Conservation (phyloP, 371 early-diverging fungal genomes). For the Mortierella sp. region DNA sequence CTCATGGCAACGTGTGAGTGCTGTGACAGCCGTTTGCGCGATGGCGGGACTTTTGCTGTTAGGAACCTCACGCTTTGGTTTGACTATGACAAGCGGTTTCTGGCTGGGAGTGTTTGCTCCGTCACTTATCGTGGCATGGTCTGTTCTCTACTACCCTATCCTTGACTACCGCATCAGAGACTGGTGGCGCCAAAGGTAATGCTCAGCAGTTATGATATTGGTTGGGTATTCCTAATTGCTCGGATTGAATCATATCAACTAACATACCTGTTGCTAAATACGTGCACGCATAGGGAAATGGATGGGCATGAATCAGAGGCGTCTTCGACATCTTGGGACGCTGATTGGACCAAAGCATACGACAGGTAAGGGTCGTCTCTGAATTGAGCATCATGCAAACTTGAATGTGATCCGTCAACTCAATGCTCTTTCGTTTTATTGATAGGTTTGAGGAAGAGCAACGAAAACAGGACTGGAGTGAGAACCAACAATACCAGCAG, state of each 20-base stretch:
- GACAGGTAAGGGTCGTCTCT: slow-evolving; percentile 43
- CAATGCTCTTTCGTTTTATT: not conserved
- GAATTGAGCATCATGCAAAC: no score
- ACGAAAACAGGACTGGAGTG: slow-evolving; percentile 66
- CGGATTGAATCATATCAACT: not conserved
- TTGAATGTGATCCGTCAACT: not conserved
- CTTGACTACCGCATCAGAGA: slow-evolving; percentile 65
- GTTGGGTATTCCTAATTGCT: no score
- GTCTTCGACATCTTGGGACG: slow-evolving; percentile 63
- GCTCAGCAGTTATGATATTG: not conserved
- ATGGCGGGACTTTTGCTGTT: slow-evolving; percentile 23
- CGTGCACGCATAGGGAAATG: slow-evolving; percentile 55
- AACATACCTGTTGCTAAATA: not conserved
- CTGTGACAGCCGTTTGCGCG: slow-evolving; percentile 62
- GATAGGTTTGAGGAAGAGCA: slow-evolving; percentile 66
- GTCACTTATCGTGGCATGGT: slow-evolving; percentile 63
- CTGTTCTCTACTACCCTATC: slow-evolving; percentile 70
- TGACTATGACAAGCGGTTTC: slow-evolving; percentile 46
- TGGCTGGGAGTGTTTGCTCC: slow-evolving; percentile 72
- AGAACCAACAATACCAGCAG: slow-evolving; percentile 59
- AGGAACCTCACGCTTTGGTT: slow-evolving; percentile 41
- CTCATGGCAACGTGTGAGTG: slow-evolving; percentile 68
- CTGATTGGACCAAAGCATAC: slow-evolving; percentile 69
- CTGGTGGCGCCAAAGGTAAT: slow-evolving; percentile 60
- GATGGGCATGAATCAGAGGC: slow-evolving; percentile 63